These are phyloP conservation scores for Talaromyces sp. DNA, from an alignment of 2,329 filamentous ascomycete genomes.

Conservation along the genomic window DNA sequence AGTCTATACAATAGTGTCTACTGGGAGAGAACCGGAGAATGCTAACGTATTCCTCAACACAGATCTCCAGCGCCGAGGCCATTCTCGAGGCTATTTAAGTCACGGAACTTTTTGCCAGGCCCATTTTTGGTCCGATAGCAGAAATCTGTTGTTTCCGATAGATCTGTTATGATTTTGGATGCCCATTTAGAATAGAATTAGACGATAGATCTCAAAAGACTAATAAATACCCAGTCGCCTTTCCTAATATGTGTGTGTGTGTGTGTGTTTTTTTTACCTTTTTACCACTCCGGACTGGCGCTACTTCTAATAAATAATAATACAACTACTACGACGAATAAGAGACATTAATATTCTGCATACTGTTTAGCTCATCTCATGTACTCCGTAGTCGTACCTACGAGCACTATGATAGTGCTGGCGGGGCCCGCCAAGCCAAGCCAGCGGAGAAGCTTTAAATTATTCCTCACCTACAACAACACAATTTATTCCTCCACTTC, in stretches of 20 bases:
- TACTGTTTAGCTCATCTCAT: neutral
- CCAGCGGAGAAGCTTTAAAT: neutral
- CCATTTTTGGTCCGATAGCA: neutral
- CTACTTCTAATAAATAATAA: neutral
- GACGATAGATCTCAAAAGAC: neutral
- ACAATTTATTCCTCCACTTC: neutral
- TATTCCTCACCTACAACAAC: neutral
- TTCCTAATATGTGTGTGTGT: neutral
- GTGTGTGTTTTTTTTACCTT: neutral
- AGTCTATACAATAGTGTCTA: neutral
- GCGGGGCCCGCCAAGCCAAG: neutral
- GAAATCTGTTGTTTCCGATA: neutral
- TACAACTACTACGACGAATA: neutral
- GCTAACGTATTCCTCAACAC: neutral
- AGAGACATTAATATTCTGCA: neutral
- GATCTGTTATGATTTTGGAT: neutral
- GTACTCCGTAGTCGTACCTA: too few relatives aligned
- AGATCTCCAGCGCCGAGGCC: slow-evolving; percentile 35
- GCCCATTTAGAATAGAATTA: neutral
- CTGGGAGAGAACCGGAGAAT: neutral
- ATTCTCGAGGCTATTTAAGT: slow-evolving; percentile 35
- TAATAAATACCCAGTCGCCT: neutral
- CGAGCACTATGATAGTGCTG: too few relatives aligned
- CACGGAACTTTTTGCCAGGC: neutral
- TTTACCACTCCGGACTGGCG: neutral